Percentiles rank a stretch among this genome's conserved stretches.
phyloP scores from a whole-genome alignment of 805 yeast species.

The Candida peoriensis region DNA sequence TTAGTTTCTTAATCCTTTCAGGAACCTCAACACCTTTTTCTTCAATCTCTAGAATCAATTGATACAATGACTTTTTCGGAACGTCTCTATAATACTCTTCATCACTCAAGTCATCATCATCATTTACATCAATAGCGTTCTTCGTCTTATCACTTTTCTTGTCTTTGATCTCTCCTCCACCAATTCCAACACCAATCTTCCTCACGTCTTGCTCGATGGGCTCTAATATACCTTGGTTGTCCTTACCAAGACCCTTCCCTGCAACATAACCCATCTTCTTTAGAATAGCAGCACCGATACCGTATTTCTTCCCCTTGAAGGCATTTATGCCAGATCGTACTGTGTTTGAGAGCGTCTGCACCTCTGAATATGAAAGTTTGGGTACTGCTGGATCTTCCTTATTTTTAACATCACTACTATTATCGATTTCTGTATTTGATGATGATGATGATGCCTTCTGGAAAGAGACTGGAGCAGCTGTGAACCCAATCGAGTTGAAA shows the following conservation, averaged over 20 bases:
- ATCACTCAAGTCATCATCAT: slow-evolving; percentile 16
- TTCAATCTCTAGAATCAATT: slow-evolving; percentile 20
- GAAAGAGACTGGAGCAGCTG: slow-evolving; percentile 4
- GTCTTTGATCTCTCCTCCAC: too few relatives aligned
- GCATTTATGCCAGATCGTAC: slow-evolving; percentile 8
- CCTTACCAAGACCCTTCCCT: slow-evolving; percentile 81
- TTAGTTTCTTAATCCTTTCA: slow-evolving; percentile 14
- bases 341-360: slow-evolving; percentile 1
- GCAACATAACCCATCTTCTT: slow-evolving; percentile 81
- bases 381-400: slow-evolving; percentile 15
- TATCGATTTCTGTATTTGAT: too few relatives aligned
- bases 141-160: slow-evolving; percentile 38
- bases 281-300: slow-evolving; percentile 78
- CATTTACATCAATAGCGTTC: slow-evolving; percentile 5
- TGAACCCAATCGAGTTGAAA: slow-evolving; percentile 5
- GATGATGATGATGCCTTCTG: not conserved
- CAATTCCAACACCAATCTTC: slow-evolving; percentile 63
- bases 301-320: slow-evolving; percentile 42
- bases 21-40: slow-evolving; percentile 18
- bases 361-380: slow-evolving; percentile 8
- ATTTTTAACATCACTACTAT: not conserved
- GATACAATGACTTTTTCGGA: slow-evolving; percentile 22
- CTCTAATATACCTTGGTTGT: slow-evolving; percentile 66
- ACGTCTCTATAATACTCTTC: slow-evolving; percentile 22
- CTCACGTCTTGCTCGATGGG: slow-evolving; percentile 72